Evolutionary conservation across 2,329 filamentous ascomycete genomes (phyloP).

Genomic region (Penicillium sp.): DNA sequence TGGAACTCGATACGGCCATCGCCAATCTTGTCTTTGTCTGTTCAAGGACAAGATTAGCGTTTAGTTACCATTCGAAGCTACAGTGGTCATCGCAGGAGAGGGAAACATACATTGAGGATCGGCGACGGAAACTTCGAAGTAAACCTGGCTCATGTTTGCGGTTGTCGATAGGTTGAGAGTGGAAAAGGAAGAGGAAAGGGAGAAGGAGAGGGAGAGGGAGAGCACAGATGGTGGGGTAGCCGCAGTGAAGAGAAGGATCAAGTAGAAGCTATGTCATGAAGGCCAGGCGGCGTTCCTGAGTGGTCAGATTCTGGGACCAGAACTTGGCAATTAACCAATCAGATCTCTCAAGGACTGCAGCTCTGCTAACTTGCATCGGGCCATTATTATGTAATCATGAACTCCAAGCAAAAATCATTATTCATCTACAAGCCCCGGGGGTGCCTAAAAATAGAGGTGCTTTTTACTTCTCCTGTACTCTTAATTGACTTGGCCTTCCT

Average conservation of each 20-base stretch:
- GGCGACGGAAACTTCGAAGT: not conserved
- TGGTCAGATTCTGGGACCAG: not conserved
- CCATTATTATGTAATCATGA: not conserved
- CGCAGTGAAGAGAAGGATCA: not conserved
- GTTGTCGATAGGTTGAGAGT: no score
- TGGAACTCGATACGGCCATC: slow-evolving; percentile 74
- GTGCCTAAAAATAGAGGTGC: not conserved
- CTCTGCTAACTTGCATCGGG: not conserved
- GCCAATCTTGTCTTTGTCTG: not conserved
- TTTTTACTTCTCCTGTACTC: not conserved
- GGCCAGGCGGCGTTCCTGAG: not conserved
- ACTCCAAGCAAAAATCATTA: not conserved
- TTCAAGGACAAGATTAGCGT: not conserved
- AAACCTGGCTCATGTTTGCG: not conserved
- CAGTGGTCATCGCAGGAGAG: not conserved
- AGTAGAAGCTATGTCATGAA: not conserved
- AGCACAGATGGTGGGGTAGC: not conserved
- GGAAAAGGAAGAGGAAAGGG: not conserved
- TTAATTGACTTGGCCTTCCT: not conserved
- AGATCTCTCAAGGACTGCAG: not conserved
- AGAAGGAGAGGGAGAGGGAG: no score
- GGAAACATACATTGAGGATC: not conserved
- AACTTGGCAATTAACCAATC: not conserved
- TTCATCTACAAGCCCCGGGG: not conserved
- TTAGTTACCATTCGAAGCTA: not conserved